Evolutionary conservation across 148 eudicot genomes (phyloP), one percentile per base, ranked within the genome.

Genomic region (Hydrangea macrophylla): DNA sequence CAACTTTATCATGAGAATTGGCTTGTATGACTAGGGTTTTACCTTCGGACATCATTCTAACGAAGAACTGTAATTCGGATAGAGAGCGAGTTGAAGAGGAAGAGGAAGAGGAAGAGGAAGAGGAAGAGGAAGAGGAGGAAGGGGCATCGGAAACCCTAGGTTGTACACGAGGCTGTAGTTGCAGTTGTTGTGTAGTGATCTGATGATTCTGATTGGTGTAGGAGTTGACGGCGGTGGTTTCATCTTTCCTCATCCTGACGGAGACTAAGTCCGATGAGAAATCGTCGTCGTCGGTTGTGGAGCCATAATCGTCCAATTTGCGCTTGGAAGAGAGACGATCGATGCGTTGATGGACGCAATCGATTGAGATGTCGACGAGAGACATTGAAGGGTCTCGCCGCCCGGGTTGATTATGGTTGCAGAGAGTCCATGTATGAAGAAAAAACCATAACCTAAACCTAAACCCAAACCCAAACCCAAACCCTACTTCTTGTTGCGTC

Each of bases 1-100:
- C 67, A 2, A 93, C 79, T 0, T 90, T 81, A 56, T 88, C 98
- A 3, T 53, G 24, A 8, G 59, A 40, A 35, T 79, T 64, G 12
- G 75, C 84, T 2, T 78, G 82, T 2, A 90, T 32, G 1, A 82
- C 88, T 1, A 86, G 73, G 59, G 94, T 78, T 35, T 75, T 81
- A 5, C 74, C 72, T 0, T 55, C 78, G 0, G 84, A 80, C n/a
- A 82, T 57, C 73, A 76, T 65, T 22, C 78, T 77, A 2, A 93
- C 96, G 7, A 93, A 88, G 71, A 93, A 90, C 11, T 82, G 90
- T 13, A 81, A 31, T 10, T 20, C 25, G 3, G 62, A 20, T 18
- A 26, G 58, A 2, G 65, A 31, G 17, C 20, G 30, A 9, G 65
- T 31, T n/a, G 61, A 27, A n/a, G n/a, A n/a, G n/a, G n/a, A n/a